These are phyloP conservation scores for Dictyostelium citrinum DNA, from an alignment of 78 protist species.

Conservation along the genomic window DNA sequence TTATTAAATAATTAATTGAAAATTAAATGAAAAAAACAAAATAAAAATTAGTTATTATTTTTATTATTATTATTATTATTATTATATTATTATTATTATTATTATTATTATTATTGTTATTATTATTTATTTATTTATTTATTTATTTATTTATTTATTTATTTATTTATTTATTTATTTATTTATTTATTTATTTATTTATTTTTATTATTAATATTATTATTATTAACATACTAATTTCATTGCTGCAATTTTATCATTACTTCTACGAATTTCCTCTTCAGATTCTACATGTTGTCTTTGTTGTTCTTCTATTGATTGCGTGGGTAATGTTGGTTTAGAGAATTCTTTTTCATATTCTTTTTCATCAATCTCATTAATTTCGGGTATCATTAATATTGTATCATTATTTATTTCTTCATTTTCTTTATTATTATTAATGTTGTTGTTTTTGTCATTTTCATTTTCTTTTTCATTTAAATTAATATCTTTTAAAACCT, in stretches of 20 bases:
- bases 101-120: too few relatives aligned
- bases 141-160: too few relatives aligned
- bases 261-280: background rate
- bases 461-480: background rate
- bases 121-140: too few relatives aligned
- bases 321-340: background rate
- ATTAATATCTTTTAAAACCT: background rate
- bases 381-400: background rate
- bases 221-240: background rate
- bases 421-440: background rate
- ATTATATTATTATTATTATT: background rate
- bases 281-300: background rate
- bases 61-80: too few relatives aligned
- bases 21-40: background rate
- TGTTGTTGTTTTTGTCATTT: background rate
- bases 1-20: too few relatives aligned
- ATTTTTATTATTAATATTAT: too few relatives aligned
- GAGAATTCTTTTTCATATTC: background rate
- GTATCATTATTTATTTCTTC: background rate
- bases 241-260: background rate
- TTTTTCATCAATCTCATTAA: background rate
- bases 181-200: too few relatives aligned
- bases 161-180: too few relatives aligned
- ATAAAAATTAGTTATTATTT: background rate
- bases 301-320: background rate